These are phyloP conservation scores for Xylaria acuta DNA, from an alignment of 495 filamentous ascomycete species.

Conservation along the genomic window DNA sequence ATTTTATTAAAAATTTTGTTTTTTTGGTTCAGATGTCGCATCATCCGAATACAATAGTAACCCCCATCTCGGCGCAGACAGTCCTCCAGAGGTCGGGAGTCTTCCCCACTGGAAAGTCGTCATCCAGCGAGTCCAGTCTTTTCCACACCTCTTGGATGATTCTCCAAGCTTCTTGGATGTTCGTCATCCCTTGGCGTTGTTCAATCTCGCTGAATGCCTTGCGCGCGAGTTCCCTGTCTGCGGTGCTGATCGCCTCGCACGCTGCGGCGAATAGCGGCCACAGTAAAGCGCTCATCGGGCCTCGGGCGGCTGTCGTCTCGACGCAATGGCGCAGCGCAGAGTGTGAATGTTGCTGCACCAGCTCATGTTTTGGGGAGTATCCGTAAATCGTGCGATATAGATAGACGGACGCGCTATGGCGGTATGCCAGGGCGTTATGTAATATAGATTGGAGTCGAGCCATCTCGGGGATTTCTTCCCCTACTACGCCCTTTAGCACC, in stretches of 20 bases:
- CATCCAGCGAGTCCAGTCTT: slow-evolving; percentile 43
- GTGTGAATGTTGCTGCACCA: slow-evolving; percentile 59
- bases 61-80: slow-evolving; percentile 56
- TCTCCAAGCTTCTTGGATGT: slow-evolving; percentile 63
- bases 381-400: slow-evolving; percentile 63
- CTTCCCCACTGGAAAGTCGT: slow-evolving; percentile 32
- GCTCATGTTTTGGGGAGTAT: slow-evolving; percentile 48
- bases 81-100: slow-evolving; percentile 51
- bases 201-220: slow-evolving; percentile 57
- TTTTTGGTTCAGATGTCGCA: background rate
- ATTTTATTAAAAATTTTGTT: too few relatives aligned
- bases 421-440: slow-evolving; percentile 67
- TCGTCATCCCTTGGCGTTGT: slow-evolving; percentile 65
- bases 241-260: slow-evolving; percentile 56
- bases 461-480: slow-evolving; percentile 36
- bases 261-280: slow-evolving; percentile 68
- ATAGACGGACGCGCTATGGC: slow-evolving; percentile 66
- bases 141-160: slow-evolving; percentile 65
- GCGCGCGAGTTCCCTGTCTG: slow-evolving; percentile 52
- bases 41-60: slow-evolving; percentile 64
- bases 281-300: slow-evolving; percentile 64
- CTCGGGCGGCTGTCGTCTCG: slow-evolving; percentile 55
- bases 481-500: slow-evolving; percentile 21
- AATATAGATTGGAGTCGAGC: slow-evolving; percentile 55
- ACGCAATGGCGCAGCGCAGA: slow-evolving; percentile 59